These are phyloP conservation scores for Globisporangium echinulatum DNA, from an alignment of 352 stramenopile species.

Conservation along the genomic window DNA sequence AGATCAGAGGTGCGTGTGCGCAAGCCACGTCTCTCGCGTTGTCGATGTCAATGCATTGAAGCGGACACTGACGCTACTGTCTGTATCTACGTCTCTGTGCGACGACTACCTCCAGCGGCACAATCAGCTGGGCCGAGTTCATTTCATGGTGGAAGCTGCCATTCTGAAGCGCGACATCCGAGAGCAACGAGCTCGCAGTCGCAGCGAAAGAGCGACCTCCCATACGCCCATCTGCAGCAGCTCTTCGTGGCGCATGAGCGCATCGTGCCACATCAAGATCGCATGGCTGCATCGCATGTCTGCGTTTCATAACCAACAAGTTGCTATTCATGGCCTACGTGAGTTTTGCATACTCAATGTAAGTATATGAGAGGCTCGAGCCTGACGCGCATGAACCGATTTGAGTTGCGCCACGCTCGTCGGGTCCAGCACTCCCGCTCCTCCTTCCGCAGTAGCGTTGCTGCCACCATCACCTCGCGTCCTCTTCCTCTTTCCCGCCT, in stretches of 20 bases:
- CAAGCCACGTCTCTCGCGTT: too few species aligned
- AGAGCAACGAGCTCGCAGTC: too few species aligned
- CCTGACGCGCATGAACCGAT: conserved; percentile 11
- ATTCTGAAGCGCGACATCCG: conserved; percentile 22
- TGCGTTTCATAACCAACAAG: conserved; percentile 22
- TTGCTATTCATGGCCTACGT: not conserved
- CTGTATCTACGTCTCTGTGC: not conserved
- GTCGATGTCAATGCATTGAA: too few species aligned
- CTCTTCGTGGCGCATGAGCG: too few species aligned
- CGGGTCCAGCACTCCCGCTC: too few species aligned
- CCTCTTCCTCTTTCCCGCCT: not conserved
- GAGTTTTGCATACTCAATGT: too few species aligned
- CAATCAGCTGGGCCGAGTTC: conserved; percentile 70
- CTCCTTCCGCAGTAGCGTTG: not conserved
- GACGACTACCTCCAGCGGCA: conserved; percentile 23
- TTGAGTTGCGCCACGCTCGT: conserved; percentile 7
- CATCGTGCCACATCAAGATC: not conserved
- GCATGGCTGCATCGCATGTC: conserved; percentile 4
- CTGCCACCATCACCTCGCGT: too few species aligned
- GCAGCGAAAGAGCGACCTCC: too few species aligned
- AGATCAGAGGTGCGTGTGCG: conserved; percentile 38
- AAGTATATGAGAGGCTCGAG: not conserved
- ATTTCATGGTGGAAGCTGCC: conserved; percentile 75
- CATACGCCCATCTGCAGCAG: too few species aligned
- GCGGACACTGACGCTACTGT: not conserved